Evolutionary conservation across 768 basidiomycete species (phyloP), one percentile per base, ranked within the genome.

Genomic region (Tricholoma sp.): DNA sequence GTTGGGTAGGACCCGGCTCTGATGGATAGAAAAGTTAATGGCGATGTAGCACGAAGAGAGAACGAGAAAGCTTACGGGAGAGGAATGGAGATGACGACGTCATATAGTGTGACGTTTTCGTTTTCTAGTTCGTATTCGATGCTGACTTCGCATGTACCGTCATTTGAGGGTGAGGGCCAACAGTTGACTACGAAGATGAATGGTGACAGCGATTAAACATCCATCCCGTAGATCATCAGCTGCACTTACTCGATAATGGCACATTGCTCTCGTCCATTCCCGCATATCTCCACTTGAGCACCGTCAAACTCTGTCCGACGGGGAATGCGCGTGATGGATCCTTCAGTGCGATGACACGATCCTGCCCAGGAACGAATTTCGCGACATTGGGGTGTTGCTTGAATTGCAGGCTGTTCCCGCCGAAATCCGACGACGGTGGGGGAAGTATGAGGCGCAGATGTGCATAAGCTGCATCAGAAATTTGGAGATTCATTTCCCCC

Each of bases 41-140:
- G 12, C 17, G 29, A 13, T 29, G 18, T 15, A 44, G 13, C 12
- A 55, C 36, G 24, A 44, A 32, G 44, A 50, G 29, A 52, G 20
- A 32, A 34, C 15, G 49, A n/a, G 20, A 57, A 41, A 34, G 82
- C 89, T 69, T 71, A 93, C 89, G 95, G 95, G 48, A 98, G 84
- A 24, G 96, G 94, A 62, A 98, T 96, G 53, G 88, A 87, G 59
- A 98, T 92, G 60, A 84, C 78, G 20, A 95, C 82, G 68, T 98
- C 91, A 68, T 91, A 83, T 2, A 98, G 78, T 0, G 84, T 83
- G 53, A 98, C 73, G 49, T 79, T 80, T 59, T 89, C 81, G 60
- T 93, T 90, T 68, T 96, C 94, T 47, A 98, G 87, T 68, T 98
- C 95, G 67, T 97, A 98, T 72, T 98, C 97, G 59, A 98, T 91